Evolutionary conservation across 1,284 basidiomycete genomes (phyloP).

Genomic region (Jaminaea rosea): DNA sequence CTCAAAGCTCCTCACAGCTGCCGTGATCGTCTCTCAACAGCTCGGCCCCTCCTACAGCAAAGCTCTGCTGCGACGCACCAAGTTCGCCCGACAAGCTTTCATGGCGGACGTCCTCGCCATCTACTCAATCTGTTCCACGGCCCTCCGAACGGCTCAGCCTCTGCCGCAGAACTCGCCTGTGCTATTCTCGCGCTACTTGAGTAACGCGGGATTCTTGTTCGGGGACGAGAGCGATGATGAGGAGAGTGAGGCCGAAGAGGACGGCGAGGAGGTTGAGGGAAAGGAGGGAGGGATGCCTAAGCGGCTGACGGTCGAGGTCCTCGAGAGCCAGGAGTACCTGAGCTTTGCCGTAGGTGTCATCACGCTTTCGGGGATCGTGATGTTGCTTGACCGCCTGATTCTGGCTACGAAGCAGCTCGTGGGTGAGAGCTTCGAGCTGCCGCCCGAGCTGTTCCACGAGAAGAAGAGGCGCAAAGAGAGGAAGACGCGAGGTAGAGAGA

Average conservation of each 20-base stretch:
- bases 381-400: conserved; percentile 63
- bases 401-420: conserved; percentile 68
- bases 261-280: conserved; percentile 8
- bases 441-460: conserved; percentile 12
- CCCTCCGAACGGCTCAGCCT: conserved; percentile 65
- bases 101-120: conserved; percentile 59
- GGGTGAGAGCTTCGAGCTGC: conserved; percentile 59
- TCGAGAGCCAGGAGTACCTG: conserved; percentile 6
- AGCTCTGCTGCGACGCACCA: conserved; percentile 65
- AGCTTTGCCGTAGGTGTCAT: conserved; percentile 54
- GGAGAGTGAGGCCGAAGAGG: conserved; percentile 19
- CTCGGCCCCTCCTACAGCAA: conserved; percentile 36
- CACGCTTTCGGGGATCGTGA: conserved; percentile 60
- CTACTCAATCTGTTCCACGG: conserved; percentile 49
- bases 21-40: conserved; percentile 17
- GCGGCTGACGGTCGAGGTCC: not conserved
- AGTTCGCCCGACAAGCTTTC: conserved; percentile 69
- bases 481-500: no score
- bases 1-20: conserved; percentile 55
- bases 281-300: not conserved
- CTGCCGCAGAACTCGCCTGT: conserved; percentile 57
- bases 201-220: conserved; percentile 9
- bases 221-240: conserved; percentile 24
- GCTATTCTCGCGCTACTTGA: conserved; percentile 5
- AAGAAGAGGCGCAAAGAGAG: no score